Evolutionary conservation across 129 eudicot species (phyloP).

Genomic region (Escallonia rubra): DNA sequence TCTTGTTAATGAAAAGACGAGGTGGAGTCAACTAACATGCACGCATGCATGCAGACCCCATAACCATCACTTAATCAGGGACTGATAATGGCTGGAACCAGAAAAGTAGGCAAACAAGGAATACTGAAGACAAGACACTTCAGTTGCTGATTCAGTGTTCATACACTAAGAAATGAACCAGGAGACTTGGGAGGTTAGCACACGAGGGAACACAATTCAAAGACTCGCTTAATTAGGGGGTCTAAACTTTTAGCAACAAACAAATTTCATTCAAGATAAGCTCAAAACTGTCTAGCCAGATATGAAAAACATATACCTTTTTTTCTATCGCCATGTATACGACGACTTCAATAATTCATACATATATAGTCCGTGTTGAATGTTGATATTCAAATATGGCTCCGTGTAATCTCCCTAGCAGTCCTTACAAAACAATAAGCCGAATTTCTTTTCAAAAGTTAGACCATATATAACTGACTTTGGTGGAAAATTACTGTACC

Average conservation of each 20-base stretch:
- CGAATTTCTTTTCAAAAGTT: no score
- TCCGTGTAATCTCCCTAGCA: no score
- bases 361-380: no score
- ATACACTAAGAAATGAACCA: not conserved
- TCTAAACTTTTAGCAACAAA: not conserved
- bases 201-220: conserved; percentile 10
- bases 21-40: no score
- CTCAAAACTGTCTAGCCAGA: not conserved
- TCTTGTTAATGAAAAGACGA: no score
- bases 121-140: not conserved
- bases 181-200: not conserved
- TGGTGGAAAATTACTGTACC: no score
- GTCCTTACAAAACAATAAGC: no score
- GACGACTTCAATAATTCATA: not conserved
- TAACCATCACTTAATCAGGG: no score
- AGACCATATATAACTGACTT: no score
- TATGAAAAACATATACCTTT: not conserved
- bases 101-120: not conserved
- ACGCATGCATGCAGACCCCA: no score
- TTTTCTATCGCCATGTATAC: not conserved
- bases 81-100: no score
- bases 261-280: not conserved
- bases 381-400: no score
- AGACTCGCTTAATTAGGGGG: not conserved
- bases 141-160: not conserved